Evolutionary conservation across 345 rosid species (phyloP).

Genomic region (Fremontodendron californicum): DNA sequence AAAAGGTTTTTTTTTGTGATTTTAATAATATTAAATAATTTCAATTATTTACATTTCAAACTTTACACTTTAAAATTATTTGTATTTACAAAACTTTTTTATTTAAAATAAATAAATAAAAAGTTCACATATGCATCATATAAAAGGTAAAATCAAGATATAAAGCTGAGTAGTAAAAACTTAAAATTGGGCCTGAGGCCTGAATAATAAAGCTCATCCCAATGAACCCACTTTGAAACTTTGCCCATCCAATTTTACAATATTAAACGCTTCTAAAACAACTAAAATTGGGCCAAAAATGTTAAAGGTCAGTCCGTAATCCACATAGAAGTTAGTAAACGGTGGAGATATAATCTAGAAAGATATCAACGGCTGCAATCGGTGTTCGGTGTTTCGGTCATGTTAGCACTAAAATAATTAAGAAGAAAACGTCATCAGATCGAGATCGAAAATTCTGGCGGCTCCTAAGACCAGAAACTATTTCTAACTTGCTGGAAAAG

Average conservation of each 20-base stretch:
- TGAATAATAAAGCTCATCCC: not conserved
- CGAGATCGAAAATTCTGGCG: conserved; percentile 21
- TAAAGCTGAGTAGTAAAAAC: not conserved
- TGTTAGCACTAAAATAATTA: not conserved
- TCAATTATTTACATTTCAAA: no score
- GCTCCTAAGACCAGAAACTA: not conserved
- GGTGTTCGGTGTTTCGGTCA: not conserved
- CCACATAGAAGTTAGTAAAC: not conserved
- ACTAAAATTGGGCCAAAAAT: not conserved
- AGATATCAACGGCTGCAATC: not conserved
- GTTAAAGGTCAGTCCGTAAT: not conserved
- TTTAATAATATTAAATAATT: no score
- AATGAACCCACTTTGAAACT: no score
- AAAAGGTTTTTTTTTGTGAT: no score
- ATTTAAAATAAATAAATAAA: no score
- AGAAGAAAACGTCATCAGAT: not conserved
- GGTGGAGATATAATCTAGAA: not conserved
- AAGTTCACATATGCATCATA: no score
- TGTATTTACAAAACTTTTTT: no score
- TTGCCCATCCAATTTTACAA: no score
- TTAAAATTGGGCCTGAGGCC: not conserved
- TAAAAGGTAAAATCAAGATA: no score
- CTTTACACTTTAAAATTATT: no score
- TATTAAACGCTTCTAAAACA: no score
- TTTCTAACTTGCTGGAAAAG: not conserved